Percentiles rank a stretch among this genome's conserved stretches.
Conservation (phyloP, 768 basidiomycete species). For the Erythrobasidium yunnanense region DNA sequence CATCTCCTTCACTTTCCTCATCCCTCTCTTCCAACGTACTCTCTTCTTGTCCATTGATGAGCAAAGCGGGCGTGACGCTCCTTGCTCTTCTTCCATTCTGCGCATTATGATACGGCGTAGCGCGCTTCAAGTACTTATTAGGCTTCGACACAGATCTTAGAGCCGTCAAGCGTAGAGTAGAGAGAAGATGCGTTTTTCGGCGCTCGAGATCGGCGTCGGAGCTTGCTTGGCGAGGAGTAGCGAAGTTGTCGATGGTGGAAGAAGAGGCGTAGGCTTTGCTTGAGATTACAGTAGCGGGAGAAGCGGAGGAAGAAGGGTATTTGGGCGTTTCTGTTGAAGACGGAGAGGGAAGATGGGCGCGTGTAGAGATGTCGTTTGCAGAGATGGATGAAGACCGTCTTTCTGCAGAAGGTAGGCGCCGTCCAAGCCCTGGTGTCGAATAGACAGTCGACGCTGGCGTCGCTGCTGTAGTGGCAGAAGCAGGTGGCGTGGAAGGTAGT, state of each 20-base stretch:
- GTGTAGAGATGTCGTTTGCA: background rate
- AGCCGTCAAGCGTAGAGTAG: slow-evolving; percentile 65
- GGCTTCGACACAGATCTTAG: slow-evolving; percentile 49
- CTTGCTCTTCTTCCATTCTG: slow-evolving; percentile 4
- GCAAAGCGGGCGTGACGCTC: slow-evolving; percentile 1
- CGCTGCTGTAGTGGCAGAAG: background rate
- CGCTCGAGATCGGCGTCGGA: slow-evolving; percentile 41
- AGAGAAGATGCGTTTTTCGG: slow-evolving; percentile 68
- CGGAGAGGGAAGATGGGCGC: background rate
- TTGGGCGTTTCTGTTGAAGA: background rate
- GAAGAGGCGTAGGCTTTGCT: background rate
- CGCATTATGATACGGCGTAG: slow-evolving; percentile 58
- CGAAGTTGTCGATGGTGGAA: background rate
- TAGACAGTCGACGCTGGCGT: background rate
- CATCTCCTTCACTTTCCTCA: background rate
- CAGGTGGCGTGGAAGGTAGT: too few species aligned
- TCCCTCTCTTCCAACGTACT: background rate
- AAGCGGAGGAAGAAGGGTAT: background rate
- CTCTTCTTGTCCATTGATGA: background rate
- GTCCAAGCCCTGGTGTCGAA: slow-evolving; percentile 4
- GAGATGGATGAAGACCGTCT: background rate
- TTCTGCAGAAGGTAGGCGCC: background rate
- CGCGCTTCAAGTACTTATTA: slow-evolving; percentile 49
- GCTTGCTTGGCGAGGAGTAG: slow-evolving; percentile 5
- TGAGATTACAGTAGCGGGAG: slow-evolving; percentile 24